Percentiles rank a stretch among this genome's conserved stretches.
These are phyloP conservation scores for Pichia thaimueangensis DNA, from an alignment of 805 yeast genomes.

Conservation along the genomic window DNA sequence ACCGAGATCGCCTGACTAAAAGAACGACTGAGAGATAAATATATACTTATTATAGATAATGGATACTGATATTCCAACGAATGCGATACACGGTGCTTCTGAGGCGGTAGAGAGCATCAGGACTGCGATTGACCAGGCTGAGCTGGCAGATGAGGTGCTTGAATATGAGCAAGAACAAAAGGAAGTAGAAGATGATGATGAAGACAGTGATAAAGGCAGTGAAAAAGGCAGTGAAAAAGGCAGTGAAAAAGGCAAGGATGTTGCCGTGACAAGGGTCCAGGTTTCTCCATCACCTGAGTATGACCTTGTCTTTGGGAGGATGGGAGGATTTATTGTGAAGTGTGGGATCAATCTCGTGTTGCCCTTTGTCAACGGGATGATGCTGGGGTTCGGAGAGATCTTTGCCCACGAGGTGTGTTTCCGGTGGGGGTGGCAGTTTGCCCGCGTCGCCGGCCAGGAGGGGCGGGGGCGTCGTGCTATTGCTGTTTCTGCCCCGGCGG, in stretches of 20 bases:
- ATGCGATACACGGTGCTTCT: conserved; percentile 2
- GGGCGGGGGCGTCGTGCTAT: neutral
- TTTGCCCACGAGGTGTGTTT: conserved; percentile 90
- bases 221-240: neutral
- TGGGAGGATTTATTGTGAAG: conserved; percentile 31
- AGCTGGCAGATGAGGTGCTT: conserved; percentile 1
- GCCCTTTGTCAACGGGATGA: conserved; percentile 88
- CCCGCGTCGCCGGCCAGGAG: conserved; percentile 28
- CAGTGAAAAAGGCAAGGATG: neutral
- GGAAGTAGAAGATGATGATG: neutral
- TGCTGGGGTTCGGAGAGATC: conserved; percentile 95
- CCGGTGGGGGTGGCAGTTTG: conserved; percentile 68
- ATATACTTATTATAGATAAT: neutral
- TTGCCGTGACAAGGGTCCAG: neutral
- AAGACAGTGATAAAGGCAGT: neutral
- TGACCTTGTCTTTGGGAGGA: neutral
- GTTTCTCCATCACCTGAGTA: neutral
- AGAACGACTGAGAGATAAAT: too few relatives aligned
- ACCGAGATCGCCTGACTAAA: too few relatives aligned
- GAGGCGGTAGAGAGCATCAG: neutral
- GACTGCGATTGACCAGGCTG: conserved; percentile 1
- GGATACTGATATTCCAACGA: neutral
- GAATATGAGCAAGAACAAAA: neutral
- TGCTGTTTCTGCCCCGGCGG: neutral
- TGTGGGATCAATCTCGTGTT: conserved; percentile 68